Evolutionary conservation across 108 stramenopile genomes (phyloP).

Genomic region (Poteriospumella lacustris): DNA sequence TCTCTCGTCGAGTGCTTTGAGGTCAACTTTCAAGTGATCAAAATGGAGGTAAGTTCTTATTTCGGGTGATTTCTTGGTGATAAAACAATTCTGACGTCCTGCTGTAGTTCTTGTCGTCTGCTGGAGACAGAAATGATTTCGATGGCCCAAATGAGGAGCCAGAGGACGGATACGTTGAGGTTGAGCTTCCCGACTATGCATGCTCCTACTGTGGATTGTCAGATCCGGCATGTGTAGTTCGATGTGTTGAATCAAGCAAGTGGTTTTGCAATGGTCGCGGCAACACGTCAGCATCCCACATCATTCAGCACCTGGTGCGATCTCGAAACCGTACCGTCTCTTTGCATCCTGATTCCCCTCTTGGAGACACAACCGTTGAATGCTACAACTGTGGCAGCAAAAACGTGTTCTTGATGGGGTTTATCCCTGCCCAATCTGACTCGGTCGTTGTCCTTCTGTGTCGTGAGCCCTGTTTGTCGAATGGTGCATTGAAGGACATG

Average conservation of each 20-base stretch:
- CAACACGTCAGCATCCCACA: slow-evolving; percentile 73
- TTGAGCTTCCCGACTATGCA: slow-evolving; percentile 71
- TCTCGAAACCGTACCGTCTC: slow-evolving; percentile 35
- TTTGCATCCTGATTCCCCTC: slow-evolving; percentile 60
- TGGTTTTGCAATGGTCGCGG: slow-evolving; percentile 95
- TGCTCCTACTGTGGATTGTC: slow-evolving; percentile 93
- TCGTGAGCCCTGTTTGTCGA: slow-evolving; percentile 64
- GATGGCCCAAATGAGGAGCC: not conserved
- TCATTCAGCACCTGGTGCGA: slow-evolving; percentile 85
- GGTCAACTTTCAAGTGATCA: no score
- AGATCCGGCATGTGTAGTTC: slow-evolving; percentile 84
- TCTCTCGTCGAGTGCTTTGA: no score
- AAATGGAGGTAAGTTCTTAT: no score
- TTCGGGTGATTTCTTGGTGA: no score
- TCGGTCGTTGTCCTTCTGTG: slow-evolving; percentile 83
- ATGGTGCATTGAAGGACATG: slow-evolving; percentile 71
- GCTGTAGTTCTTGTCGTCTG: no score
- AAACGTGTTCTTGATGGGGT: slow-evolving; percentile 94
- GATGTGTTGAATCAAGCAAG: slow-evolving; percentile 83
- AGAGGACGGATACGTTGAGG: slow-evolving; percentile 59
- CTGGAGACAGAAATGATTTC: not conserved
- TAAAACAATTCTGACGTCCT: no score
- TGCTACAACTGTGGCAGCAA: slow-evolving; percentile 94
- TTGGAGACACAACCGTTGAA: slow-evolving; percentile 87
- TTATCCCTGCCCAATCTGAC: slow-evolving; percentile 78